A percentile compares a stretch with the other conserved stretches of the same genome.
phyloP scores from a whole-genome alignment of 106 monocot species.

The Iris macrosiphon region DNA sequence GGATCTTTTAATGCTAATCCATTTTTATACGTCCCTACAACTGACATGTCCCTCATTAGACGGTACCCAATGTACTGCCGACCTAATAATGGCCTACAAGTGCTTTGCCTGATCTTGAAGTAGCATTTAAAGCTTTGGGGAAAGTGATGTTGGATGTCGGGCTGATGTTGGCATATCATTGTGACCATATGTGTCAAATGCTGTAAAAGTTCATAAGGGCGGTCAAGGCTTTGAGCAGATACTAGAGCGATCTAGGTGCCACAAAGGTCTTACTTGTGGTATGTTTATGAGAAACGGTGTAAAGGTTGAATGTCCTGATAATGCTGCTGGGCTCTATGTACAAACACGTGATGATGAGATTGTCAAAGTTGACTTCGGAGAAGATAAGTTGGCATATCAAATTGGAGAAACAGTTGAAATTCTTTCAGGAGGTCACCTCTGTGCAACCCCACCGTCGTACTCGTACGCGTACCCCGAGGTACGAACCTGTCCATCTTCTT shows the following conservation, averaged over 20 bases:
- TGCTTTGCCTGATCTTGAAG: neutral
- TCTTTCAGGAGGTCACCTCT: conserved; percentile 51
- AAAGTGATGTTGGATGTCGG: conserved; percentile 80
- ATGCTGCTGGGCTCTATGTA: conserved; percentile 77
- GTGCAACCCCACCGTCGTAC: conserved; percentile 88
- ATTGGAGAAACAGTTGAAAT: conserved; percentile 89
- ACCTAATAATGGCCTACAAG: neutral
- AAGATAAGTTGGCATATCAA: conserved; percentile 82
- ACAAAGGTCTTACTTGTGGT: conserved; percentile 96
- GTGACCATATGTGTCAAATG: conserved; percentile 68
- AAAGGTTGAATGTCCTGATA: conserved; percentile 59
- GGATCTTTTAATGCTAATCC: conserved; percentile 10
- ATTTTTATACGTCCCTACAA: conserved; percentile 7
- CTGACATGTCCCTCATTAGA: conserved; percentile 5
- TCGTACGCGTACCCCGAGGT: no score
- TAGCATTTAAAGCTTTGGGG: conserved; percentile 86
- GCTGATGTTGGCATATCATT: conserved; percentile 73
- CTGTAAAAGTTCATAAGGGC: conserved; percentile 9
- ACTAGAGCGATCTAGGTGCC: conserved; percentile 75
- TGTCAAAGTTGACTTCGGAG: conserved; percentile 73
- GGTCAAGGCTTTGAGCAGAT: conserved; percentile 54
- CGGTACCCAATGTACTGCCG: conserved; percentile 1
- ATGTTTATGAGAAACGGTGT: conserved; percentile 67
- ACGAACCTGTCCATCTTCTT: no score
- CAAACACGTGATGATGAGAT: conserved; percentile 52